Base-by-base conservation (phyloP, 2,329 filamentous ascomycete genomes). In the Cladophialophora immunda region DNA sequence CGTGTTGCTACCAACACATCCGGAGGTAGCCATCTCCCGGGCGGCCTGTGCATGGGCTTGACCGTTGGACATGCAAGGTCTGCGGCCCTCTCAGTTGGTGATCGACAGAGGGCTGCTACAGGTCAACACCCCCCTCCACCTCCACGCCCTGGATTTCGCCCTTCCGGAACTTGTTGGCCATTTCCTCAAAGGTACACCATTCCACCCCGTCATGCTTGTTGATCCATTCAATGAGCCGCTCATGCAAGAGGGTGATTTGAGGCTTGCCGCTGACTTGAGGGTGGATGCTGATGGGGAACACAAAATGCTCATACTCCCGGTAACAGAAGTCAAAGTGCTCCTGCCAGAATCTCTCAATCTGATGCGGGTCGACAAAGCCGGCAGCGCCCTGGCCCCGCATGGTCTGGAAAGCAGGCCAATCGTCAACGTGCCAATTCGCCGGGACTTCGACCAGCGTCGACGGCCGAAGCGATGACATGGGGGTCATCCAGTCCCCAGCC, bases 101-200 rank as follows among this genome's bases (percentile, higher is more conserved):
- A 53, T 53, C 47, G 45, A 61, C 34, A 30, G 19, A 30, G 30
- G n/a, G 17, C n/a, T 45, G 5, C n/a, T 50, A 64, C 32, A 64
- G 36, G 41, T 62, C 66, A 58, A 64, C 53, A 8, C 68, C 63
- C 38, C 63, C 66, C 25, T 62, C 54, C 7, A 68, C 63, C 70
- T 83, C 79, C 1, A 83, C 79, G 2, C 81, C 81, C 27, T 58
- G 32, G 6, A 70, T 64, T 38, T 59, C 59, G 25, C 66, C 79
- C 84, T 70, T 83, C 80, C 91, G 92, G 77, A 92, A 93, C 38
- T 91, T 86, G 74, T 92, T 89, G 36, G 64, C 67, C 79, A 93
- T 91, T 74, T 91, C 84, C 73, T 87, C 89, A 81, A 92, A 90
- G 0, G 78, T 81, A 57, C 79, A 76, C 78, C 78, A 81, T 69